Evolutionary conservation across 495 filamentous ascomycete genomes (phyloP), one percentile per base, ranked within the genome.

Genomic region (Amniculicola lignicola): DNA sequence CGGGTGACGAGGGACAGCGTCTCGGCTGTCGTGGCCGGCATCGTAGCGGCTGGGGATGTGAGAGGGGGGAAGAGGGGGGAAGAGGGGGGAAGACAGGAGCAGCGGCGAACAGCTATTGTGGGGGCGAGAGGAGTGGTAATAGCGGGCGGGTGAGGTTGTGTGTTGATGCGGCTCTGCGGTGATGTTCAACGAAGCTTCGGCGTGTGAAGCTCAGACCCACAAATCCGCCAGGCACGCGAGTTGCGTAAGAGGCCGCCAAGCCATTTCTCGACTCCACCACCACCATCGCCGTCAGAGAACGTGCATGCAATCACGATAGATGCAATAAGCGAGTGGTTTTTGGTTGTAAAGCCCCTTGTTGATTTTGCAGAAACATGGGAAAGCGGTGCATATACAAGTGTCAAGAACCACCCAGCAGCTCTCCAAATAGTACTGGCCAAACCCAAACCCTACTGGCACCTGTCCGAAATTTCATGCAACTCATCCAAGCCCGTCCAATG

Each of bases 1-100:
- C 88, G 82, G 68, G 85, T 88, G 70, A 95, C 88, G 68, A 95
- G 83, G 51, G 88, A 90, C 67, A 96, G 84, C 56, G 90, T 92
- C 73, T 96, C 90, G 65, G 88, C 89, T 72, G 90, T 95, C 57
- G 90, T 96, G 73, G 90, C 82, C 75, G 89, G 90, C 90, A 96
- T 95, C 67, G 66, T 78, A 73, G 62, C 56, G 54, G 52, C 47
- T 18, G 50, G 31, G 29, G 40, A 51, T 11, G 16, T 39, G 41
- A 55, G 37, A 37, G 48, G 49, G 53, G 37, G 46, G 7, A 7
- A 33, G 48, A 51, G 57, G 58, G 27, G 45, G 24, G 27, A 37
- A 28, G 37, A 15, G 19, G 11, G 45, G 42, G 38, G 15, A 29
- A 33, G 7, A 33, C 7, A 33, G 29, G 29, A 9, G 9, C 29